Evolutionary conservation across 2,329 filamentous ascomycete genomes (phyloP), one percentile per base, ranked within the genome.

Genomic region (Stachybotrys echinatus): DNA sequence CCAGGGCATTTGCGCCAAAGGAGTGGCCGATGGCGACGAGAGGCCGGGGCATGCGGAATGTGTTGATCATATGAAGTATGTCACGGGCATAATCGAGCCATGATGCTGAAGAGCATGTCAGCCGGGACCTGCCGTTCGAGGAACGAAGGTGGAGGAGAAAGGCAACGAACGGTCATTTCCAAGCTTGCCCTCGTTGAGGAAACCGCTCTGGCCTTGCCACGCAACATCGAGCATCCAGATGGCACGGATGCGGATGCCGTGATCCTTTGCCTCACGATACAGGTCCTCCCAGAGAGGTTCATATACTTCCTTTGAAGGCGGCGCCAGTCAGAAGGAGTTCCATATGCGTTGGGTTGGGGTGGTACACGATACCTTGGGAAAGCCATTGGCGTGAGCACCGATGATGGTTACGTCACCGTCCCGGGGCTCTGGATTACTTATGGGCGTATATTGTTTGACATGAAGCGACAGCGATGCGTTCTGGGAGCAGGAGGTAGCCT

Each of bases 141-240:
- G 44, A 22, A 3, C 22, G 17, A 40, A 31, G 20, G 19, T 10
- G 27, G 23, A 22, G 27, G 23, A 20, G 18, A 22, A 50, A 19
- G 40, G 19, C 42, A 14, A 69, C 84, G 56, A 73, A 90, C 88
- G 90, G 66, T 97, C 92, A 65, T 96, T 88, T 50, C 92, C 92
- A 2, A 95, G 72, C 12, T 77, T 74, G 39, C 76, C 65, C 67
- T 92, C 87, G 65, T 96, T 97, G 40, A 95, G 63, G 12, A 88
- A 73, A 38, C 87, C 83, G 63, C 88, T 95, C 60, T 82, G 75
- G 34, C 92, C 92, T 72, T 96, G 89, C 64, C 90, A 85, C 23
- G 89, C 84, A n/a, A 88, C 82, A 70, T 97, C 92, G 54, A 89
- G 85, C 59, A 96, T 94, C 88, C 89, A 96, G 58, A 97, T 92